A percentile compares a stretch with the other conserved stretches of the same genome.
Conservation (phyloP, 805 yeast species). For the Candida quercuum region DNA sequence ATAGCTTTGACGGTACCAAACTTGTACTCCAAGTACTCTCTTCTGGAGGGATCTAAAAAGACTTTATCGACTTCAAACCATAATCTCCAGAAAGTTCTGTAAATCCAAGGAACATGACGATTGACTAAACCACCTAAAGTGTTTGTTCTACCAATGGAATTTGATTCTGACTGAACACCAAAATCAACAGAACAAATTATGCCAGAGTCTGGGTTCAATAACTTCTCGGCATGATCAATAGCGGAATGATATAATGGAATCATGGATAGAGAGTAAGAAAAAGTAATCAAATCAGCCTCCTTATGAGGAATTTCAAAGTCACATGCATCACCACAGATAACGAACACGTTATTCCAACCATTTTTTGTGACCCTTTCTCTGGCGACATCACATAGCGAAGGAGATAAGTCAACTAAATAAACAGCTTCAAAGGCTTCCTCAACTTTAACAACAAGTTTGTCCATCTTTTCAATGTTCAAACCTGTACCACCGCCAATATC, state of each 20-base stretch:
- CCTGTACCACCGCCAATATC: slow-evolving; percentile 91
- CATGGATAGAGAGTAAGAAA: slow-evolving; percentile 80
- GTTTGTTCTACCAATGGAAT: slow-evolving; percentile 61
- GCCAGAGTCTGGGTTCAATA: slow-evolving; percentile 50
- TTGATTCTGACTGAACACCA: slow-evolving; percentile 67
- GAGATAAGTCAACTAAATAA: slow-evolving; percentile 70
- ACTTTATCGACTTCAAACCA: slow-evolving; percentile 88
- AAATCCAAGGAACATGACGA: slow-evolving; percentile 72
- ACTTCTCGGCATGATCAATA: slow-evolving; percentile 55
- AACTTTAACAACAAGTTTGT: slow-evolving; percentile 34
- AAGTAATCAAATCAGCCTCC: slow-evolving; percentile 67
- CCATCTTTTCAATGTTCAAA: slow-evolving; percentile 73
- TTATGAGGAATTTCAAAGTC: slow-evolving; percentile 49
- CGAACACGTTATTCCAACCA: slow-evolving; percentile 56
- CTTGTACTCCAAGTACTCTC: slow-evolving; percentile 77
- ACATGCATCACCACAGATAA: slow-evolving; percentile 71
- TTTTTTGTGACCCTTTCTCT: slow-evolving; percentile 43
- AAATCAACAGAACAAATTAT: slow-evolving; percentile 71
- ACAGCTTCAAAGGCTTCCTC: slow-evolving; percentile 51
- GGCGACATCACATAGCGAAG: slow-evolving; percentile 73
- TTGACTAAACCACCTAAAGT: slow-evolving; percentile 70
- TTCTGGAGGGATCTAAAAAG: slow-evolving; percentile 70
- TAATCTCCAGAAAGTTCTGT: slow-evolving; percentile 76
- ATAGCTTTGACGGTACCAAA: slow-evolving; percentile 78
- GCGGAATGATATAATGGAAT: slow-evolving; percentile 80